Percentiles rank a stretch among this genome's conserved stretches.
These are phyloP conservation scores for Plasmodium reichenowi DNA, from an alignment of 169 alveolate genomes.

Conservation along the genomic window DNA sequence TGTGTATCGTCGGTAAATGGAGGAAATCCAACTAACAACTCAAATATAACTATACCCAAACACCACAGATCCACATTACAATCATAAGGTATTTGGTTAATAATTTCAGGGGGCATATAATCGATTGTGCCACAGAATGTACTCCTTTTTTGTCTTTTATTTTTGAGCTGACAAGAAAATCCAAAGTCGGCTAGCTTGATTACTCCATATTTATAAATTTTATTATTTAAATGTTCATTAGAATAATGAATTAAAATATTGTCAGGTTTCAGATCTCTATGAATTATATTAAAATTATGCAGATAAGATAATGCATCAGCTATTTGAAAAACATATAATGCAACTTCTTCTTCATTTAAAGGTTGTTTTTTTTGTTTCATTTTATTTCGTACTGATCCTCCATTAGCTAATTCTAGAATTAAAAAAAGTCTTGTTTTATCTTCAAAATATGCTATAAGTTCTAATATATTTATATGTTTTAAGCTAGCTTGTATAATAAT, in stretches of 20 bases:
- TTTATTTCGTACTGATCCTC: constrained; percentile 90
- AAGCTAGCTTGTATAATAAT: constrained; percentile 92
- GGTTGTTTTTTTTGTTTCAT: constrained; percentile 79
- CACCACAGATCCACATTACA: constrained; percentile 94
- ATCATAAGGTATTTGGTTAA: constrained; percentile 88
- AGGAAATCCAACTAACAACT: constrained; percentile 92
- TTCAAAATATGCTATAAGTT: constrained; percentile 93
- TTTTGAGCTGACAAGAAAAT: constrained; percentile 89
- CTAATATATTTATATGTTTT: constrained; percentile 90
- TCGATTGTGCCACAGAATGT: constrained; percentile 96
- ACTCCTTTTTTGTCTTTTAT: constrained; percentile 89
- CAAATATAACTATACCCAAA: constrained; percentile 93
- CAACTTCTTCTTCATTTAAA: constrained; percentile 88
- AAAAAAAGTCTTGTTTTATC: constrained; percentile 92
- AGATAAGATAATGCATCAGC: constrained; percentile 87
- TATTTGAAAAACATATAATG: constrained; percentile 86
- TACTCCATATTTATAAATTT: constrained; percentile 84
- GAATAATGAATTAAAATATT: constrained; percentile 84
- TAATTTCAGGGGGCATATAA: constrained; percentile 95
- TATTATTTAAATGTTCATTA: background rate
- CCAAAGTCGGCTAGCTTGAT: constrained; percentile 95
- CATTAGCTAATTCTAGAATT: constrained; percentile 93
- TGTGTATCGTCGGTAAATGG: constrained; percentile 88
- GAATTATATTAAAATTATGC: constrained; percentile 85
- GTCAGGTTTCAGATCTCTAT: constrained; percentile 90